phyloP scores from a whole-genome alignment of 2,329 filamentous ascomycete species.

The Phialophora chinensis region DNA sequence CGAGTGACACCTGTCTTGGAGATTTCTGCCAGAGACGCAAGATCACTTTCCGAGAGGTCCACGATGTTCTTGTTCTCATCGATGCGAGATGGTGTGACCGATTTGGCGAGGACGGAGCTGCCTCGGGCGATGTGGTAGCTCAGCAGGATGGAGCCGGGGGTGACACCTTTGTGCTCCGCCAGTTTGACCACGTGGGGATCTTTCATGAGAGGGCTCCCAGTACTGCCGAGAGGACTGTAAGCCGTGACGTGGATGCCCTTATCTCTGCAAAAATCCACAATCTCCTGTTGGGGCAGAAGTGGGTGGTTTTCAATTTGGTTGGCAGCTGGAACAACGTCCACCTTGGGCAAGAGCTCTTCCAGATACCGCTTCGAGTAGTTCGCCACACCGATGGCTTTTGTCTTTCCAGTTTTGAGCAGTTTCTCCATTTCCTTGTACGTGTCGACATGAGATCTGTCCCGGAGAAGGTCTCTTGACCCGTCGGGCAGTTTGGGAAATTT shows the following conservation, averaged over 20 bases:
- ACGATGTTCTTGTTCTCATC: constrained; percentile 52
- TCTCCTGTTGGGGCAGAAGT: constrained; percentile 58
- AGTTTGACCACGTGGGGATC: constrained; percentile 51
- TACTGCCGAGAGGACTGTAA: constrained; percentile 62
- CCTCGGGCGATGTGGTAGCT: constrained; percentile 49
- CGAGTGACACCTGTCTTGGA: constrained; percentile 33
- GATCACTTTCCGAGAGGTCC: constrained; percentile 47
- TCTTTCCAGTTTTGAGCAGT: constrained; percentile 50
- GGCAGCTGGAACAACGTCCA: constrained; percentile 54
- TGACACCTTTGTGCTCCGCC: constrained; percentile 49
- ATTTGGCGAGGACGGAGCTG: constrained; percentile 44
- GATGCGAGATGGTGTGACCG: constrained; percentile 51
- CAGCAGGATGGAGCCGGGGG: constrained; percentile 49
- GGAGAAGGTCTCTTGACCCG: constrained; percentile 56
- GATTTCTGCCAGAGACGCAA: constrained; percentile 42
- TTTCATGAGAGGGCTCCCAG: constrained; percentile 51
- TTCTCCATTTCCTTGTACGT: constrained; percentile 60
- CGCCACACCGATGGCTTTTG: constrained; percentile 59
- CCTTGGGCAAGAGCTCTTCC: constrained; percentile 55
- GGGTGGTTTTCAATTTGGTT: constrained; percentile 62
- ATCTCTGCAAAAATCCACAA: constrained; percentile 56
- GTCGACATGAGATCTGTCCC: constrained; percentile 43
- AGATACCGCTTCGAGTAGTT: constrained; percentile 59
- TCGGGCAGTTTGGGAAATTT: constrained; percentile 50
- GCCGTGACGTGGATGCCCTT: constrained; percentile 61